Base-by-base conservation (phyloP, 345 rosid genomes). In the Cardamine chenopodiifolia region DNA sequence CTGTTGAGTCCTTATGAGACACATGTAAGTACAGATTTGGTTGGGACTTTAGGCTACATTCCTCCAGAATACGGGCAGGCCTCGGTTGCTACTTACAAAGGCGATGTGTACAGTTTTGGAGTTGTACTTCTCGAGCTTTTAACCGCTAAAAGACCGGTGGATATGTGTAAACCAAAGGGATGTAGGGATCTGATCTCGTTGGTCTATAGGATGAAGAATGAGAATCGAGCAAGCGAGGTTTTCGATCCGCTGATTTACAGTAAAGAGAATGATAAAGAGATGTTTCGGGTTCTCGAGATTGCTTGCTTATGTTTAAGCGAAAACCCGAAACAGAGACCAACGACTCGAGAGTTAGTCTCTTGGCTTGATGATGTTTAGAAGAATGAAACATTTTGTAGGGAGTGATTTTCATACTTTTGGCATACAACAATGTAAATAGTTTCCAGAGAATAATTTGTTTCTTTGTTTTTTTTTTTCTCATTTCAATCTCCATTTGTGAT, bases 41-140 rank as follows among this genome's bases (percentile, higher is more conserved):
- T 92, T 5, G 97, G 97, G 31, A 92, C 97, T 17, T 65, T 92
- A 53, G 97, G 97, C 12, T 92, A 92, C 62, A 92, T 92, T 37
- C 97, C 97, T 55, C 97, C 97, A 0, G 97, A 92, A 73, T 92
- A 92, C 11, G 89, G 97, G 4, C 96, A 87, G 66, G 90, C 96
- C 5, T 84, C 93, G 3, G 90, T 88, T 56, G 97, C 97, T 55
- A 92, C 97, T 31, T 90, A 81, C 53, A 89, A 84, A 71, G 97
- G 97, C 0, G 97, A 92, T 55, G 86, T 92, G 26, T 92, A 92
- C 50, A 92, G 97, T 73, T 92, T 89, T 9, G 97, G 97, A 10
- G 97, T 92, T 57, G 97, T 92, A 62, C 90, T 92, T 56, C 80
- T 92, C 70, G 97, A 92, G 85, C 97, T 92, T 76, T 71, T 92